Percentiles rank a stretch among this genome's conserved stretches.
Evolutionary conservation across 2,329 filamentous ascomycete genomes (phyloP).

Genomic region (Colletotrichum simmondsii): DNA sequence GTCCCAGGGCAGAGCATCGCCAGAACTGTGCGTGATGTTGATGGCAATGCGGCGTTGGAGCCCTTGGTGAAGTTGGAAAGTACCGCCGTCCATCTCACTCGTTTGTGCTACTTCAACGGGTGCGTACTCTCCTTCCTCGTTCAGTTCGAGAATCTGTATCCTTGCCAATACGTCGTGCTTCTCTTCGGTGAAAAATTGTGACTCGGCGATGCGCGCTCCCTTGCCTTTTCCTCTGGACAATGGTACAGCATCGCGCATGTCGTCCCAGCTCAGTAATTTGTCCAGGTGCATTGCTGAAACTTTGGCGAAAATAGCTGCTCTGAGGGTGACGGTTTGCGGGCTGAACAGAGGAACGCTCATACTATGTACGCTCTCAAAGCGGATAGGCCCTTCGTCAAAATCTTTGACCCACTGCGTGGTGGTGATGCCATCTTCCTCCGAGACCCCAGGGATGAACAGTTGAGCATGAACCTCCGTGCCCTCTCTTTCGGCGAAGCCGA

Average conservation of each 20-base stretch:
- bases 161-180: slow-evolving; percentile 92
- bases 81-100: slow-evolving; percentile 84
- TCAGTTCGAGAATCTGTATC: slow-evolving; percentile 89
- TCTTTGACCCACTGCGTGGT: slow-evolving; percentile 94
- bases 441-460: slow-evolving; percentile 92
- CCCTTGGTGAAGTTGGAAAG: slow-evolving; percentile 95
- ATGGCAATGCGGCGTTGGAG: slow-evolving; percentile 89
- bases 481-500: slow-evolving; percentile 95
- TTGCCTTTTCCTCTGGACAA: slow-evolving; percentile 69
- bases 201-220: slow-evolving; percentile 78
- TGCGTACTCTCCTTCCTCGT: slow-evolving; percentile 89
- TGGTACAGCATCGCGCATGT: slow-evolving; percentile 85
- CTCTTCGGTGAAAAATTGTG: slow-evolving; percentile 93
- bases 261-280: slow-evolving; percentile 97
- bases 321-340: slow-evolving; percentile 78
- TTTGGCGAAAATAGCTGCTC: slow-evolving; percentile 91
- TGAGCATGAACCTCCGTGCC: slow-evolving; percentile 96
- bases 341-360: slow-evolving; percentile 91
- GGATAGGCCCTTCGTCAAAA: slow-evolving; percentile 91
- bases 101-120: slow-evolving; percentile 93
- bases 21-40: slow-evolving; percentile 90
- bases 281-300: slow-evolving; percentile 95
- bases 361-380: slow-evolving; percentile 97
- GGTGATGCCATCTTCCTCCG: slow-evolving; percentile 89
- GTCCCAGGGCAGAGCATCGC: slow-evolving; percentile 88